Conservation (phyloP, 1,284 basidiomycete genomes). For the Puccinia triticina region DNA sequence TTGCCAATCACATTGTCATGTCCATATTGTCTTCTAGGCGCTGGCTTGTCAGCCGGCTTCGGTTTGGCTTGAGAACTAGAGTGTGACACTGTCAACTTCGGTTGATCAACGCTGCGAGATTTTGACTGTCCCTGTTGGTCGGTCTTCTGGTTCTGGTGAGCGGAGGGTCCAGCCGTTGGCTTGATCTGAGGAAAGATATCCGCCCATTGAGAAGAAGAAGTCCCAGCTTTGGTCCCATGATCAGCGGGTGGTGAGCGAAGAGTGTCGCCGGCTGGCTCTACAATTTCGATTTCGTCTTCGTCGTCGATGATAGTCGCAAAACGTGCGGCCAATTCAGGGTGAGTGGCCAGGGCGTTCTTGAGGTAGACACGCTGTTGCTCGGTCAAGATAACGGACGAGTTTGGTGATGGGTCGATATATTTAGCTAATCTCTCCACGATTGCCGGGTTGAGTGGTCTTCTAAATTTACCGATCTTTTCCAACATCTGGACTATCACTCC, state of each 20-base stretch:
- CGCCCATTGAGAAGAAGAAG: not conserved
- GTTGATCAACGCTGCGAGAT: not conserved
- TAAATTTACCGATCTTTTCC: constrained; percentile 55
- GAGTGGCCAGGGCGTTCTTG: constrained; percentile 37
- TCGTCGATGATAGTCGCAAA: constrained; percentile 37
- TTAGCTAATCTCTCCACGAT: constrained; percentile 52
- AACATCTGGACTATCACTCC: constrained; percentile 55
- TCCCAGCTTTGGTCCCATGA: not conserved
- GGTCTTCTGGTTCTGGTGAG: not conserved
- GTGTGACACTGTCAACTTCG: constrained; percentile 23
- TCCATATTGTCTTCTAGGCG: constrained; percentile 14
- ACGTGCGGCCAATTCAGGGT: constrained; percentile 47
- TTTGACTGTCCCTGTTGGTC: not conserved
- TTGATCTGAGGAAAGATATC: constrained; percentile 41
- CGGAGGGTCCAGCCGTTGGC: not conserved
- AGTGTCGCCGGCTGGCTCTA: not conserved
- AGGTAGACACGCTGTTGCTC: constrained; percentile 45
- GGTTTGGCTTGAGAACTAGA: constrained; percentile 8
- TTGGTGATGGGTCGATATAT: constrained; percentile 49
- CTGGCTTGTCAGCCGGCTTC: constrained; percentile 16
- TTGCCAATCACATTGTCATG: constrained; percentile 30
- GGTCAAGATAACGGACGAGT: constrained; percentile 31
- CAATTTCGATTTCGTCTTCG: constrained; percentile 44
- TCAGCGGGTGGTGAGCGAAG: not conserved
- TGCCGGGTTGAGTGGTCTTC: constrained; percentile 51